These are phyloP conservation scores for Hypholoma fasciculare DNA, from an alignment of 768 basidiomycete genomes.

Conservation along the genomic window DNA sequence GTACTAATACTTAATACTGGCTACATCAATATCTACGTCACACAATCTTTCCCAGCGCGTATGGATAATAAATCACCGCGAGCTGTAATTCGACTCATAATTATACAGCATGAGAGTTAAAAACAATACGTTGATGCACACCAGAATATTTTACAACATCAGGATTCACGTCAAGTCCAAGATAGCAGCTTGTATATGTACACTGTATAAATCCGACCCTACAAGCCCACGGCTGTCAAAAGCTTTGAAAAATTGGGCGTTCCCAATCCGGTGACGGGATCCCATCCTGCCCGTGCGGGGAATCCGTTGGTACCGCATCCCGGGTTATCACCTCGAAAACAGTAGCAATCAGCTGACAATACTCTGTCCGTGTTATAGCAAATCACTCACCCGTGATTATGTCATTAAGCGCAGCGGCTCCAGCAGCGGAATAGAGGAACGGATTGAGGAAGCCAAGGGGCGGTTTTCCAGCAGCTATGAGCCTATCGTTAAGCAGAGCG, in stretches of 20 bases:
- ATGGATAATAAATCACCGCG: too few species aligned
- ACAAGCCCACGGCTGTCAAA: conserved; percentile 12
- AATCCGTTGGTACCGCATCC: conserved; percentile 30
- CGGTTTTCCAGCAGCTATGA: conserved; percentile 36
- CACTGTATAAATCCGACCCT: neutral
- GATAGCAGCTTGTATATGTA: neutral
- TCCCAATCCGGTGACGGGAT: conserved; percentile 39
- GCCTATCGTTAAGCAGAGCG: conserved; percentile 52
- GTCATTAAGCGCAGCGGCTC: conserved; percentile 35
- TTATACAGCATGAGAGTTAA: too few species aligned
- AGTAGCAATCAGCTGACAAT: neutral
- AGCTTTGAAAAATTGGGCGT: conserved; percentile 33
- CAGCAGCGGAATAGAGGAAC: conserved; percentile 22
- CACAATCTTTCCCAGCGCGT: too few species aligned
- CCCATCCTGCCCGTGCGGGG: conserved; percentile 35
- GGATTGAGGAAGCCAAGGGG: conserved; percentile 53
- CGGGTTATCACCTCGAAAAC: conserved; percentile 5
- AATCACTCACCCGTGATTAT: conserved; percentile 34
- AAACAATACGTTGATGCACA: too few species aligned
- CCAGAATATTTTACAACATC: too few species aligned
- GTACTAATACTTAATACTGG: too few species aligned
- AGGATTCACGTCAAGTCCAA: too few species aligned
- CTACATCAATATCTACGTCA: too few species aligned
- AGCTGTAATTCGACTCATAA: too few species aligned
- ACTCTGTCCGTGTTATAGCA: conserved; percentile 14